phyloP scores from a whole-genome alignment of 768 basidiomycete species.

The Dioszegia crocea region DNA sequence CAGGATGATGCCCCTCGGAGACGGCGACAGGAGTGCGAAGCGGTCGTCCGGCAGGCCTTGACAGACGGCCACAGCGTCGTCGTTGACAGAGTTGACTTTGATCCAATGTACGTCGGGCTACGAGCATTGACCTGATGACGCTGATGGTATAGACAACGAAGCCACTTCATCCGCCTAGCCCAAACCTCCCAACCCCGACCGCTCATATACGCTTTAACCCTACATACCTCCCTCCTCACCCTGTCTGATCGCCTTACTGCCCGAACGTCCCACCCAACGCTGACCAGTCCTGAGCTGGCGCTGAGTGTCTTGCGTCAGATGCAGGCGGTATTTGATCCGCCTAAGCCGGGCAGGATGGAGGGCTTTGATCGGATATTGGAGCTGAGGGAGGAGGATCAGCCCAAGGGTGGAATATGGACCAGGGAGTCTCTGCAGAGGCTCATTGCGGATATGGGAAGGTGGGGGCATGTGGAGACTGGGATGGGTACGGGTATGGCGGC shows the following conservation, averaged over 20 bases:
- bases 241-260: conserved; percentile 26
- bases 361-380: conserved; percentile 37
- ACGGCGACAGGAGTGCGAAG: conserved; percentile 43
- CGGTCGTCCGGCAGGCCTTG: conserved; percentile 25
- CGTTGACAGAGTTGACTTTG: conserved; percentile 46
- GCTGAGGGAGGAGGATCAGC: conserved; percentile 19
- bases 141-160: conserved; percentile 33
- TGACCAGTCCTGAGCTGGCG: conserved; percentile 36
- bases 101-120: conserved; percentile 33
- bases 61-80: conserved; percentile 37
- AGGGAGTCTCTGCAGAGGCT: conserved; percentile 9
- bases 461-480: not conserved
- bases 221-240: conserved; percentile 20
- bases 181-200: conserved; percentile 13
- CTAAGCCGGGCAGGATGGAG: conserved; percentile 25
- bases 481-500: too few relatives aligned
- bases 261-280: conserved; percentile 40
- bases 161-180: conserved; percentile 43
- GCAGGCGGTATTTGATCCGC: conserved; percentile 30
- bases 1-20: conserved; percentile 46
- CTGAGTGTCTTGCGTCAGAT: conserved; percentile 39
- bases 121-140: not conserved
- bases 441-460: conserved; percentile 1
- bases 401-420: conserved; percentile 1
- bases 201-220: conserved; percentile 21